Evolutionary conservation across 345 rosid species (phyloP).

Genomic region (Populus simonii): DNA sequence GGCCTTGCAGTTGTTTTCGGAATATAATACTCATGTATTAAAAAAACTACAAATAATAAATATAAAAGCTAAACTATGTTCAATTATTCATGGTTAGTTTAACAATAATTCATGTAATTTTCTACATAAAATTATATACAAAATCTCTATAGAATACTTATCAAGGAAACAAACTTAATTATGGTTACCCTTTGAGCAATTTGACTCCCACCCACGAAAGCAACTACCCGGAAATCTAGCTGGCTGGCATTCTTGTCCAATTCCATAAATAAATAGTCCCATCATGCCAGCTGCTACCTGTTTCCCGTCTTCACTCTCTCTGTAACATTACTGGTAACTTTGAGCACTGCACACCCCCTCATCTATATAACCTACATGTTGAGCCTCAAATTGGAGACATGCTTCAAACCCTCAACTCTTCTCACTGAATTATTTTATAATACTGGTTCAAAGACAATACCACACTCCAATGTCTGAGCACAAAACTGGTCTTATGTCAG

Average conservation of each 20-base stretch:
- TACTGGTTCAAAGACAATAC: background rate
- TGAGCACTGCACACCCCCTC: background rate
- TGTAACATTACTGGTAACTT: background rate
- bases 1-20: too few species aligned
- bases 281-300: slow-evolving; percentile 25
- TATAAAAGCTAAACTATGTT: too few species aligned
- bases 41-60: too few species aligned
- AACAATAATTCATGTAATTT: too few species aligned
- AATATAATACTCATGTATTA: too few species aligned
- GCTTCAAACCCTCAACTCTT: background rate
- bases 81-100: too few species aligned
- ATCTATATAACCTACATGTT: background rate
- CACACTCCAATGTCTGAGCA: slow-evolving; percentile 7
- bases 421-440: background rate
- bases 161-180: background rate
- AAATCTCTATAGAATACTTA: background rate
- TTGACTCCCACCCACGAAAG: background rate
- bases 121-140: too few species aligned
- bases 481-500: slow-evolving; percentile 30
- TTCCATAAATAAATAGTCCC: slow-evolving; percentile 2
- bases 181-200: background rate
- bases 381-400: background rate
- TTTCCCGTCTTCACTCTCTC: slow-evolving; percentile 1
- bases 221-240: background rate
- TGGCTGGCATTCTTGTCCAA: background rate